Evolutionary conservation across 495 filamentous ascomycete genomes (phyloP), one percentile per base, ranked within the genome.

Genomic region (Aspergillus olivimuriae): DNA sequence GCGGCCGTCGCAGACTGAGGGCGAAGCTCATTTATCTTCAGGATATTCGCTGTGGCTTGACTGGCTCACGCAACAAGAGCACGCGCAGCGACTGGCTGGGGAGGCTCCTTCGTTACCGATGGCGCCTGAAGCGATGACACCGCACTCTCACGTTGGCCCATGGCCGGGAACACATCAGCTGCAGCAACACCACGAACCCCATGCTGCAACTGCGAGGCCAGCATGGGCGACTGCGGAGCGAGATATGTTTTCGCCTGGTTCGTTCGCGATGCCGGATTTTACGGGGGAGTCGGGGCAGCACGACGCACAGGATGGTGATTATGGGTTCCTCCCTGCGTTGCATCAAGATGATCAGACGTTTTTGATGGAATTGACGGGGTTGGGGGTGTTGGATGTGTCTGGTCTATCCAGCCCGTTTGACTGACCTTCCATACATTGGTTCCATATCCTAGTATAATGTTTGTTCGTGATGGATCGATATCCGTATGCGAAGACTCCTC

Each of bases 331-430:
- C 10, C 38, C 43, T 1, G 46, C 19, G 8, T 26, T 56, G 8
- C 50, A 50, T 12, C 32, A 31, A 14, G 52, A 55, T 43, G 52
- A 58, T 12, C 51, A 47, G 11, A 36, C 54, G 1, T 51, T 57
- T 17, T 36, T 60, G 16, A 54, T 57, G 56, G 56, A 52, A 1
- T 34, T 60, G 18, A 57, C 53, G 21, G 56, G 56, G 5, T 18
- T 60, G 17, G 53, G 53, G 44, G 34, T 52, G 12, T 30, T 60
- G 11, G 46, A 60, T 31, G 51, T 58, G 10, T 53, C 46, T 2
- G 46, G 36, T 4, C n/a, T 56, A 11, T 52, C 50, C 16, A 28
- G 11, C 5, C 24, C 24, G 24, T 11, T 28, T 28, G 24, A 28
- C 5, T 28, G 5, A 28, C 11, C 11, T 28, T 30, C 7, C 26